Conservation (phyloP, 768 basidiomycete genomes). For the Boletus tomentosulus region DNA sequence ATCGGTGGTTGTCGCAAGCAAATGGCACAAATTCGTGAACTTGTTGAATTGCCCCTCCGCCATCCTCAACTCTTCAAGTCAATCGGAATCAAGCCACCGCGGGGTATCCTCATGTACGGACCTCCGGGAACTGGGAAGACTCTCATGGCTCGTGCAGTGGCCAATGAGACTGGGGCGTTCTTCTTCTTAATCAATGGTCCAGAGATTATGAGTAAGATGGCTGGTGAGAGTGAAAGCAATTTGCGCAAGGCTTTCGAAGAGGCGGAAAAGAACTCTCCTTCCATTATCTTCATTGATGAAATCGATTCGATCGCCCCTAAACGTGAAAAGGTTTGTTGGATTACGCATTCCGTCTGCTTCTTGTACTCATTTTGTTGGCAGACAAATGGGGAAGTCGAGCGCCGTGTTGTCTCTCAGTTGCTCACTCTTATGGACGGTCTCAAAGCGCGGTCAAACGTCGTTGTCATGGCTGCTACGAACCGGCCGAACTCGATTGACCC, state of each 20-base stretch:
- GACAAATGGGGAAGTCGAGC: slow-evolving; percentile 99
- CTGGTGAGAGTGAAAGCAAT: slow-evolving; percentile 97
- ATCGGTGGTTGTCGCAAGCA: slow-evolving; percentile 99
- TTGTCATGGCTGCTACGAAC: slow-evolving; percentile 99
- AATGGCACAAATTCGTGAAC: slow-evolving; percentile 99
- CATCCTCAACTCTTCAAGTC: slow-evolving; percentile 99
- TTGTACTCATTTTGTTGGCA: slow-evolving; percentile 26
- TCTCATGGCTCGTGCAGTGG: slow-evolving; percentile 98
- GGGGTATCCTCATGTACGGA: slow-evolving; percentile 98
- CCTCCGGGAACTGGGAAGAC: slow-evolving; percentile 99
- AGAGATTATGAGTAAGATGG: slow-evolving; percentile 99
- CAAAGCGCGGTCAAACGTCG: slow-evolving; percentile 97
- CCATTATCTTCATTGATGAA: slow-evolving; percentile 99
- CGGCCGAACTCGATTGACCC: slow-evolving; percentile 99
- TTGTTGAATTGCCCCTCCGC: slow-evolving; percentile 95
- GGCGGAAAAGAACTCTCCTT: slow-evolving; percentile 98
- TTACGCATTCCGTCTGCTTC: neutral
- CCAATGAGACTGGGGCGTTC: slow-evolving; percentile 99
- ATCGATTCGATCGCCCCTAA: slow-evolving; percentile 99
- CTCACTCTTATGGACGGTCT: slow-evolving; percentile 99
- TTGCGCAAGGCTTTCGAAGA: slow-evolving; percentile 98
- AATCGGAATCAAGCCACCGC: slow-evolving; percentile 99
- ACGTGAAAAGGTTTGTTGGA: slow-evolving; percentile 82
- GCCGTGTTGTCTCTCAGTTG: slow-evolving; percentile 97
- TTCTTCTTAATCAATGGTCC: slow-evolving; percentile 99